These are phyloP conservation scores for Osmanthus fragrans DNA, from an alignment of 257 asterid species.

Conservation along the genomic window DNA sequence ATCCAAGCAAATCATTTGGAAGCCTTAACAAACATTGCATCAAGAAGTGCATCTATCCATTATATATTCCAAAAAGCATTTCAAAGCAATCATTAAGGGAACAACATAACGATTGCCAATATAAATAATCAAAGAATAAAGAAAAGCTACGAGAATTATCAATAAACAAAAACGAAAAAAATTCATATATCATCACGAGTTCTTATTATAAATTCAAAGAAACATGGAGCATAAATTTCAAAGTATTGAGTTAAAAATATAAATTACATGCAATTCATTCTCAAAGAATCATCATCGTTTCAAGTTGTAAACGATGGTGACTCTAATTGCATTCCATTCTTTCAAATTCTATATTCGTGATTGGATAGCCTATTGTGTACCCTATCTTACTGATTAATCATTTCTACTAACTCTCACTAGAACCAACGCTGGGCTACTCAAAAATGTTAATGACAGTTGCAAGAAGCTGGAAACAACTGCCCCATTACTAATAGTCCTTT, in stretches of 20 bases:
- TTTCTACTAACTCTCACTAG: too few species aligned
- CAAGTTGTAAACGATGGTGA: too few species aligned
- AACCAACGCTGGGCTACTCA: too few species aligned
- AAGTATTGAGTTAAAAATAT: background rate
- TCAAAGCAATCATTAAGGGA: slow-evolving; percentile 1
- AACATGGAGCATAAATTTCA: background rate
- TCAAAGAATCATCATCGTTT: too few species aligned
- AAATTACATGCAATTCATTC: background rate
- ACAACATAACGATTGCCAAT: background rate
- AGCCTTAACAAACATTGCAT: background rate
- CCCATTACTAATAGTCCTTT: too few species aligned
- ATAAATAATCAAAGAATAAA: background rate
- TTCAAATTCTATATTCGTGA: too few species aligned
- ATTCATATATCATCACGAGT: background rate
- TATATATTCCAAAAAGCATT: slow-evolving; percentile 2
- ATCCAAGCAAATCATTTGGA: background rate
- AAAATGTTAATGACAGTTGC: too few species aligned
- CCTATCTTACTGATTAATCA: too few species aligned
- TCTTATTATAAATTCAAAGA: background rate
- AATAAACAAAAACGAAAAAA: background rate
- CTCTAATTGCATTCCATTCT: too few species aligned
- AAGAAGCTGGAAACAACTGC: too few species aligned
- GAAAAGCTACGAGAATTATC: background rate
- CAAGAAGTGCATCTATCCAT: background rate
- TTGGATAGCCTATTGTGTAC: too few species aligned